Evolutionary conservation across 2,329 filamentous ascomycete species (phyloP), one percentile per base, ranked within the genome.

Genomic region (Hyphodiscus sp.): DNA sequence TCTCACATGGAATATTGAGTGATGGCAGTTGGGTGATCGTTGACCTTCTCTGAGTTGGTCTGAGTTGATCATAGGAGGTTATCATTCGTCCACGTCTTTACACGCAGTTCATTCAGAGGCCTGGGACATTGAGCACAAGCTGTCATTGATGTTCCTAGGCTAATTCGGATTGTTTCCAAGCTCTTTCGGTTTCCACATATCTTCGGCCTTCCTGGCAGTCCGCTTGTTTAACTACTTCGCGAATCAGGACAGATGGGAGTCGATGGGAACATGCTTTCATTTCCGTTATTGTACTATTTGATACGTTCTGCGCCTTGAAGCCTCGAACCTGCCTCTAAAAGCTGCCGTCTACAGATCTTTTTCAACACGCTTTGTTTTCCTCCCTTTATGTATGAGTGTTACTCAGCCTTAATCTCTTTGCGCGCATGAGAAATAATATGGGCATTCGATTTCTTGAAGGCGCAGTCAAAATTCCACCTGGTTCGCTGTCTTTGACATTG

Each of bases 1-100:
- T 65, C 65, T 45, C 61, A 65, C 43, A 62, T 48, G 30, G 51
- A 55, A 10, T 55, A 64, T 52, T 63, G 52, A 55, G 49, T 23
- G 29, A 23, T 58, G 20, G 50, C 41, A 50, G 55, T 23, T 29
- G 33, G 45, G 20, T 43, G 33, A 41, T 42, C 11, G 23, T 5
- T 16, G 9, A 20, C 26, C 18, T 50, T 48, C 20, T 13, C 16
- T 13, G 23, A 38, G 33, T 38, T 38, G 33, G 33, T 38, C 33
- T 38, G 26, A 30, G 19, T 16, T 16, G 38, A 33, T 45, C 20
- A 16, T 26, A 26, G 26, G 20, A 42, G 42, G 15, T 30, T 10
- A 41, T 43, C 23, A 44, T 18, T 43, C 42, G 20, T 57, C 44
- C 42, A 49, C 42, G 30, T 13, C 42, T 33, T 44, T 43, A 13